These are phyloP conservation scores for Hymenochaete sp. DNA, from an alignment of 1,284 basidiomycete species.

Conservation along the genomic window DNA sequence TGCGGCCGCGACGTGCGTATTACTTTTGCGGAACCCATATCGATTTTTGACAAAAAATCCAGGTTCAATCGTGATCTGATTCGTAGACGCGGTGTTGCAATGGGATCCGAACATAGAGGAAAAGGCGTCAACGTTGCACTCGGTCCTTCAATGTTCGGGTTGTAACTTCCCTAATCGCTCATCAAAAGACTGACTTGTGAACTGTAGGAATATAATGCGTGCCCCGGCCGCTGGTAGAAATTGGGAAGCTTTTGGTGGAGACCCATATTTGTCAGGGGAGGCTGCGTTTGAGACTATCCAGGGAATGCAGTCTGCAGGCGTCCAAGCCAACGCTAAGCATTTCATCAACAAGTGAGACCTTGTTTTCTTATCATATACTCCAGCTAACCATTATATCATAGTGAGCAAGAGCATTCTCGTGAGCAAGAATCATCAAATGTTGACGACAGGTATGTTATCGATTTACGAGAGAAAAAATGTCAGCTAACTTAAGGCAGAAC, in stretches of 20 bases:
- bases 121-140: conserved; percentile 46
- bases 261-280: conserved; percentile 60
- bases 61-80: conserved; percentile 54
- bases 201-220: conserved; percentile 17
- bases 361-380: neutral
- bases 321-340: conserved; percentile 61
- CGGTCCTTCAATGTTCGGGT: conserved; percentile 25
- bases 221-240: conserved; percentile 17
- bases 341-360: conserved; percentile 45
- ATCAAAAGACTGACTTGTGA: neutral
- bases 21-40: neutral
- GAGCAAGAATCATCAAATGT: conserved; percentile 39
- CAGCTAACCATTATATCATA: conserved; percentile 8
- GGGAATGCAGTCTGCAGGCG: conserved; percentile 59
- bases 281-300: conserved; percentile 49
- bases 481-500: conserved; percentile 1
- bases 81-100: conserved; percentile 34
- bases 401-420: conserved; percentile 35
- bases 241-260: conserved; percentile 25
- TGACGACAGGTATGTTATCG: conserved; percentile 38
- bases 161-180: neutral
- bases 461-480: neutral
- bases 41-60: conserved; percentile 1
- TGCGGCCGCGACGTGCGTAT: conserved; percentile 50
- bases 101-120: conserved; percentile 40